These are phyloP conservation scores for Moesziomyces parantarcticus DNA, from an alignment of 1,284 basidiomycete genomes.

Conservation along the genomic window DNA sequence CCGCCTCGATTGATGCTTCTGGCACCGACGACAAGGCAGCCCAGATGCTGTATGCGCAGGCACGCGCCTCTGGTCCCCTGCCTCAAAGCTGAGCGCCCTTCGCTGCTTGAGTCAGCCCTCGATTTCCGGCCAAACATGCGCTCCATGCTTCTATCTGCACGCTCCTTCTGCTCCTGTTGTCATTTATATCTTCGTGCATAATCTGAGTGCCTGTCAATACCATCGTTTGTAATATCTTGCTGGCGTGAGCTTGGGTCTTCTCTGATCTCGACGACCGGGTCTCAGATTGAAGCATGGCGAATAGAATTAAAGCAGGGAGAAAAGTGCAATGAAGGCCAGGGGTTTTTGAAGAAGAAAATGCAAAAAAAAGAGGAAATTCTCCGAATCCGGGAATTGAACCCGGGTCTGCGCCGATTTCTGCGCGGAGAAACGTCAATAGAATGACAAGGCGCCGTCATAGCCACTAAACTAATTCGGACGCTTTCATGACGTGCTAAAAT, in stretches of 20 bases:
- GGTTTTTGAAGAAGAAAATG: background rate
- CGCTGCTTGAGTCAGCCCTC: background rate
- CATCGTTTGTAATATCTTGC: conserved; percentile 11
- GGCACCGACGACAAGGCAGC: conserved; percentile 29
- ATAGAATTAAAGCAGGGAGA: background rate
- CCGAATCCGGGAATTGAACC: conserved; percentile 60
- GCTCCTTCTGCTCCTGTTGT: conserved; percentile 1
- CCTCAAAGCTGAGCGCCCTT: conserved; percentile 20
- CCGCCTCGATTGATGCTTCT: conserved; percentile 41
- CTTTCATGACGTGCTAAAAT: background rate
- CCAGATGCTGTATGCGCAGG: conserved; percentile 39
- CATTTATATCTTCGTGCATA: conserved; percentile 15
- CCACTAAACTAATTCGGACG: conserved; percentile 60
- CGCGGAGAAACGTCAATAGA: conserved; percentile 28
- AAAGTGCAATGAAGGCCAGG: conserved; percentile 1
- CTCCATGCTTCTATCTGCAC: background rate
- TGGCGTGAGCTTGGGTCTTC: too few species aligned
- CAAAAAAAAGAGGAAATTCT: conserved; percentile 13
- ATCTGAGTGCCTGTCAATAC: conserved; percentile 29
- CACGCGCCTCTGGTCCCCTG: conserved; percentile 22
- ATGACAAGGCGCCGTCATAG: conserved; percentile 60
- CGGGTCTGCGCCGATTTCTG: conserved; percentile 52
- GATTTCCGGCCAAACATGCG: background rate
- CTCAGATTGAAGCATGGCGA: background rate
- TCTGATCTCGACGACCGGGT: too few species aligned